Evolutionary conservation across 306 rosid species (phyloP), one percentile per base, ranked within the genome.

Genomic region (Quercus alba): DNA sequence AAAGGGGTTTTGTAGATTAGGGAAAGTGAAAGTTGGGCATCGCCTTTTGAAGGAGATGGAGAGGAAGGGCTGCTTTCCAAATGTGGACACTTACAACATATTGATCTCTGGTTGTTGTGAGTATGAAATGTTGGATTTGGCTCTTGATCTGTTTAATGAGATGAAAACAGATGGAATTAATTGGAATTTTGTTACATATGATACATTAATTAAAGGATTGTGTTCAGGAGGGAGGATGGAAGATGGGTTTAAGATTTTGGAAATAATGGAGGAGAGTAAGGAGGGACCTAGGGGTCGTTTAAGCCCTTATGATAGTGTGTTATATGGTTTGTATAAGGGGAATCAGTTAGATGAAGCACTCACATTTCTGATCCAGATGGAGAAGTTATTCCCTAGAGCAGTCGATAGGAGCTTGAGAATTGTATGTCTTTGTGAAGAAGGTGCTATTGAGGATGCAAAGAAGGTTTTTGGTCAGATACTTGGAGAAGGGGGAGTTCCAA

Each of bases 11-110:
- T 89, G 91, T 87, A 68, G 72, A 58, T 75, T 6, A 18, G 89
- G 94, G n/a, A 89, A 91, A 57, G 86, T 73, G 30, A 93, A 86
- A 85, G 85, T 88, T 41, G 91, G 93, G 67, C 83, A 75, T 86
- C 84, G 83, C 80, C 87, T 91, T 76, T 44, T 93, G 74, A 91
- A 85, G 82, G 87, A 89, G 75, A 93, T 93, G 90, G 97, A 91
- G 86, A 84, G 30, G n/a, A 93, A 82, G 81, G 97, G 97, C 4
- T 80, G 85, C 86, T 89, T 87, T 84, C 93, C 97, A 70, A 88
- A 83, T 25, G 26, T 83, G 5, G 91, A 91, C 75, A 88, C 97
- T 15, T 88, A 89, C 54, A 93, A 93, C 78, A 63, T 81, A 77
- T 75, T 91, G 46, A 89, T 91, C 62, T 76, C 83, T 68, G 91